Conservation (phyloP, 1,284 basidiomycete genomes). For the Meripilus lineatus region DNA sequence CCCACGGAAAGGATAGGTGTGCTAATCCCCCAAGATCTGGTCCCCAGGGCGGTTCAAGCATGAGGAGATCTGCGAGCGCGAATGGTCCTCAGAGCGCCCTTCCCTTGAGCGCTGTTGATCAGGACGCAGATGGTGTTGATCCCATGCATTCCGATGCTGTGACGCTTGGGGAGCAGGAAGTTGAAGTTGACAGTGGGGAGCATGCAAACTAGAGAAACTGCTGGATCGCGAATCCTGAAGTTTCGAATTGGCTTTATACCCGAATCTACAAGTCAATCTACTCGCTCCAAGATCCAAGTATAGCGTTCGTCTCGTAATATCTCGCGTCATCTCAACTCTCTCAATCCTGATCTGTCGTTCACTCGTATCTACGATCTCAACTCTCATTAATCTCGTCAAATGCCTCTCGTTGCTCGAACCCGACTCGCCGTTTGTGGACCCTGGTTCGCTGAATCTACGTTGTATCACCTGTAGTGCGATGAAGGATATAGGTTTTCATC, state of each 20-base stretch:
- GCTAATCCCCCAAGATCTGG: constrained; percentile 85
- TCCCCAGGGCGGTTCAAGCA: constrained; percentile 63
- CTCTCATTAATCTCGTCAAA: not conserved
- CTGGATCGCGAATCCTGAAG: not conserved
- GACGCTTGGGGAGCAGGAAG: constrained; percentile 18
- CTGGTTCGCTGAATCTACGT: not conserved
- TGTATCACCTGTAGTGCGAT: not conserved
- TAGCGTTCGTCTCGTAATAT: constrained; percentile 1
- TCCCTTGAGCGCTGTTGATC: constrained; percentile 25
- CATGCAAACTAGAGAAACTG: not conserved
- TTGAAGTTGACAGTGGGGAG: constrained; percentile 19
- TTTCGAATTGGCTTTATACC: constrained; percentile 5
- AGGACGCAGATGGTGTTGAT: constrained; percentile 16
- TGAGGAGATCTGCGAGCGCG: constrained; percentile 36
- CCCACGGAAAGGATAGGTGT: constrained; percentile 93
- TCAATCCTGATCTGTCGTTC: constrained; percentile 18
- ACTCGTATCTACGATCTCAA: constrained; percentile 3
- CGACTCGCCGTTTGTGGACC: not conserved
- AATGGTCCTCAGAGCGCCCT: constrained; percentile 28
- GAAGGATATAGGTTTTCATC: no score
- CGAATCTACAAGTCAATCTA: not conserved
- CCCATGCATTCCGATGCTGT: constrained; percentile 11
- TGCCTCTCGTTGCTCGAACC: not conserved
- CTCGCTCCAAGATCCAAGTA: not conserved
- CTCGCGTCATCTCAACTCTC: constrained; percentile 10